Percentiles rank a stretch among this genome's conserved stretches.
Conservation (phyloP, 2,329 filamentous ascomycete genomes). For the Coleophoma eucalyptorum region DNA sequence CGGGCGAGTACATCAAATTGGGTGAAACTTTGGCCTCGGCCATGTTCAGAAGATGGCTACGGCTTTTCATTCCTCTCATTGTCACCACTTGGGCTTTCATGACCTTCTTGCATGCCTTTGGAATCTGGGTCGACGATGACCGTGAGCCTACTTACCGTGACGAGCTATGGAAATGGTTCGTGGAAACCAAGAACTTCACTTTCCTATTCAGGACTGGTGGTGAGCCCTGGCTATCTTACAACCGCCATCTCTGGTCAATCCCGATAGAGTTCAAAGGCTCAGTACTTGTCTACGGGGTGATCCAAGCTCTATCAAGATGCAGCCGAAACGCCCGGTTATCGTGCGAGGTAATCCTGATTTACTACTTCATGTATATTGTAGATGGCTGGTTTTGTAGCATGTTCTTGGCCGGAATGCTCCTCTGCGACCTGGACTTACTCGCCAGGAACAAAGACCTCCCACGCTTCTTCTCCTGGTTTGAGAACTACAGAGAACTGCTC, state of each 20-base stretch:
- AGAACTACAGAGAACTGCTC: conserved; percentile 45
- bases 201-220: conserved; percentile 59
- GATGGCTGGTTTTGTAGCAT: conserved; percentile 62
- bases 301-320: conserved; percentile 53
- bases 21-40: conserved; percentile 41
- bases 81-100: conserved; percentile 35
- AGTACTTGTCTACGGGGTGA: conserved; percentile 52
- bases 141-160: conserved; percentile 15
- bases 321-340: conserved; percentile 50
- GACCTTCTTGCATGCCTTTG: conserved; percentile 21
- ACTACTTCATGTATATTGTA: conserved; percentile 65
- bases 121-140: conserved; percentile 16
- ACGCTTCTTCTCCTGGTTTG: conserved; percentile 38
- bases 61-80: conserved; percentile 40
- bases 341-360: conserved; percentile 47
- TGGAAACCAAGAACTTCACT: conserved; percentile 64
- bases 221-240: conserved; percentile 53
- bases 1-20: conserved; percentile 9
- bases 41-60: conserved; percentile 41
- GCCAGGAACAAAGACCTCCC: conserved; percentile 47
- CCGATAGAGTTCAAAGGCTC: conserved; percentile 61
- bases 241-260: conserved; percentile 56
- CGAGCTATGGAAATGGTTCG: conserved; percentile 24
- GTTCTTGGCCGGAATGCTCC: conserved; percentile 57
- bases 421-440: conserved; percentile 57